Percentiles rank a stretch among this genome's conserved stretches.
These are phyloP conservation scores for Entomortierella beljakovae DNA, from an alignment of 192 early-diverging fungal species.

Conservation along the genomic window DNA sequence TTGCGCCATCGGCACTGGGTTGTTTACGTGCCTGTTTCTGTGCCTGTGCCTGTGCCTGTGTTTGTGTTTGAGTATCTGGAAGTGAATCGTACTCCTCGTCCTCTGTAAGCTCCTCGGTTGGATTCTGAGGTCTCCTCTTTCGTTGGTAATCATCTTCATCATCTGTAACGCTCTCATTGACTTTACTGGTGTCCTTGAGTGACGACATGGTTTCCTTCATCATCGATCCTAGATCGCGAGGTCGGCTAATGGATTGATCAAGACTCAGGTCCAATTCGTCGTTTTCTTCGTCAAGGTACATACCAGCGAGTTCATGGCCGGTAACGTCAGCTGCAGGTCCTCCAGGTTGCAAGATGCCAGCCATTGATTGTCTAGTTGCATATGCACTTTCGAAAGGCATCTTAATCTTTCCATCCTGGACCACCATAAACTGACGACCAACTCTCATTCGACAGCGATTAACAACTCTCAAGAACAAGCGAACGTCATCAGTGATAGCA, in stretches of 20 bases:
- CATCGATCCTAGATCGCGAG: constrained; percentile 35
- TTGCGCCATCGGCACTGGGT: no score
- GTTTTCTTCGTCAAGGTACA: constrained; percentile 52
- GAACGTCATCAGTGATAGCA: constrained; percentile 66
- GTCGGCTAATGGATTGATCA: constrained; percentile 46
- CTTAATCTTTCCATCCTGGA: constrained; percentile 53
- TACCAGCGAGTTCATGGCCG: constrained; percentile 48
- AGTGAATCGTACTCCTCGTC: constrained; percentile 15
- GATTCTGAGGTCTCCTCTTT: background rate
- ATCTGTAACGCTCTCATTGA: constrained; percentile 8
- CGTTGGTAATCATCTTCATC: constrained; percentile 18
- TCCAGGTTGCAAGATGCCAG: constrained; percentile 42
- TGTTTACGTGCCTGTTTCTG: constrained; percentile 18
- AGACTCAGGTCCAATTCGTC: constrained; percentile 47
- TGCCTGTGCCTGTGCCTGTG: constrained; percentile 10
- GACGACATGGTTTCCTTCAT: constrained; percentile 31
- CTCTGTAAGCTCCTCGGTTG: background rate
- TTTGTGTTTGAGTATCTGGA: background rate
- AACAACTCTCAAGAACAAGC: constrained; percentile 64
- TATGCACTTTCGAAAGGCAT: constrained; percentile 43
- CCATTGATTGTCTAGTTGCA: constrained; percentile 48
- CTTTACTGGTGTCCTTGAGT: background rate
- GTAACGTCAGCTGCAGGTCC: constrained; percentile 46
- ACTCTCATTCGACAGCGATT: constrained; percentile 71
- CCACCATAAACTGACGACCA: constrained; percentile 66